Evolutionary conservation across 805 yeast genomes (phyloP), one percentile per base, ranked within the genome.

Genomic region (Nakazawaea siamensis): DNA sequence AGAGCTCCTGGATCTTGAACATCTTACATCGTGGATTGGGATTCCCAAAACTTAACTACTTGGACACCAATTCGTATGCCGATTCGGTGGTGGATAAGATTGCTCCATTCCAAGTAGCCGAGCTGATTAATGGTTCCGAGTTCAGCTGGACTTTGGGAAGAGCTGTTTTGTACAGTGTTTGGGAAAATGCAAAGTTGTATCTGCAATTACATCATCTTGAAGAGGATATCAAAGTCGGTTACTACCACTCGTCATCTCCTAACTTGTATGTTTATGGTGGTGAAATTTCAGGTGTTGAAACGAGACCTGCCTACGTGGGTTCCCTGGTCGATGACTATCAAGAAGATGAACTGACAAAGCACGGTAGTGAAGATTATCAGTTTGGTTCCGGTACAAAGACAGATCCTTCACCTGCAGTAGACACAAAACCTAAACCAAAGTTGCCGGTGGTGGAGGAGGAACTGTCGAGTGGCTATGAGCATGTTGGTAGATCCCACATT

Each of bases 111-210:
- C 87, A 80, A 57, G 81, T 94, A 41, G 87, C 92, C 0, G 78
- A 80, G 35, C 68, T 76, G 14, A 75, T 92, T 23, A 70, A 83
- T 41, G 96, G 94, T 2, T 74, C 76, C 5, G 98, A 92, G 45
- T 62, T 92, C 15, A 81, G 96, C 0, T 92, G 99, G 99, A 90
- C 97, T 0, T 54, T 92, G 24, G 99, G 98, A 19, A 67, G 50
- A 50, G 86, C 86, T 2, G 51, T 79, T 8, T 51, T 80, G 16
- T 80, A 80, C 48, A 72, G 80, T 3, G 67, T 65, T 41, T 74
- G 63, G 51, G 83, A 71, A 55, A 64, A 64, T 39, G 57, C 58
- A 23, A 64, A 48, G 39, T 70, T 63, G 3, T 66, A 47, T 45
- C n/a, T 26, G 25, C n/a, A 30, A 1, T 10, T 33, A 29, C 29